Conservation (phyloP, 129 eudicot genomes). For the Dittrichia graveolens region DNA sequence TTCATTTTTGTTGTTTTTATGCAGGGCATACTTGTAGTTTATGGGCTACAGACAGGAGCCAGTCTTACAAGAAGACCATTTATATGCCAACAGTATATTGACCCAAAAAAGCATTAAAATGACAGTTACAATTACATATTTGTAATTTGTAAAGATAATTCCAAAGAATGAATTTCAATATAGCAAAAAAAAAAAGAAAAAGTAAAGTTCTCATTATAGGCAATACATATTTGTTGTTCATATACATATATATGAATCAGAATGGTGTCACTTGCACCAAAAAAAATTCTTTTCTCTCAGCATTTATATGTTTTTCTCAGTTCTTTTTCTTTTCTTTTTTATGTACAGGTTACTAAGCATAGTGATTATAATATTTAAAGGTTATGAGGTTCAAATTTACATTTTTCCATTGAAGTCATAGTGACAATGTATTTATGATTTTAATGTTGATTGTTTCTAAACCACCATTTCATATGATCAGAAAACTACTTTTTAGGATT, state of each 20-base stretch:
- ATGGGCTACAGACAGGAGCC: not conserved
- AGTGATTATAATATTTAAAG: too few species aligned
- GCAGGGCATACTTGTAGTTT: constrained; percentile 17
- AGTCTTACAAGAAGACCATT: constrained; percentile 12
- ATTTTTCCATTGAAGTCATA: not conserved
- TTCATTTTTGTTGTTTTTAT: not conserved
- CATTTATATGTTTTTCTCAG: not conserved
- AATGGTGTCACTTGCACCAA: constrained; percentile 11
- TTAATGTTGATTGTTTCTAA: not conserved
- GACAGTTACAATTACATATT: constrained; percentile 6
- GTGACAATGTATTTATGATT: not conserved
- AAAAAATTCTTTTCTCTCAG: not conserved
- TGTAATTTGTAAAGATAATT: not conserved
- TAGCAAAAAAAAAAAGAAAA: constrained; percentile 5
- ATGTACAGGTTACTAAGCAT: too few species aligned
- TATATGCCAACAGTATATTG: constrained; percentile 8
- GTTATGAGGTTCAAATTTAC: not conserved
- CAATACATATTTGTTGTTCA: constrained; percentile 7
- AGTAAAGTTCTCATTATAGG: constrained; percentile 12
- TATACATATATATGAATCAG: constrained; percentile 19
- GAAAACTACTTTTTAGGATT: too few species aligned
- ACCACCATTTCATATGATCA: not conserved
- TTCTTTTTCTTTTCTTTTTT: too few species aligned
- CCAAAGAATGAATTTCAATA: not conserved
- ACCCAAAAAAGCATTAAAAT: not conserved